Evolutionary conservation across 116 monocot species (phyloP).

Genomic region (Thalassia testudinum): DNA sequence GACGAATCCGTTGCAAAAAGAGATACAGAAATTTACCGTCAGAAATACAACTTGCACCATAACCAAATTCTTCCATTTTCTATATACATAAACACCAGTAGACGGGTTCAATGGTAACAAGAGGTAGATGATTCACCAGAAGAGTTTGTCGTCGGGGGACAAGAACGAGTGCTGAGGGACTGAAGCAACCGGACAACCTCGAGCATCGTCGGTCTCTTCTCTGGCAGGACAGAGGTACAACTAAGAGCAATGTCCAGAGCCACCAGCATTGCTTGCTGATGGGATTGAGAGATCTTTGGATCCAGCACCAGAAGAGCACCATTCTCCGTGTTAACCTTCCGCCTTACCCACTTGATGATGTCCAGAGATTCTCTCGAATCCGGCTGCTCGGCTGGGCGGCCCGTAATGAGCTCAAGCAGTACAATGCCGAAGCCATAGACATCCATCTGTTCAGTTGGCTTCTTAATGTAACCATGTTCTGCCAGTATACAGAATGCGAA

Average conservation of each 20-base stretch:
- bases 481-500: background rate
- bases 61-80: no score
- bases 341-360: slow-evolving; percentile 49
- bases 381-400: slow-evolving; percentile 30
- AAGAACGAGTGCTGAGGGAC: slow-evolving; percentile 4
- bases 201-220: slow-evolving; percentile 42
- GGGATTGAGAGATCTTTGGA: slow-evolving; percentile 17
- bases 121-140: no score
- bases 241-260: slow-evolving; percentile 40
- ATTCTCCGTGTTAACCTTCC: slow-evolving; percentile 36
- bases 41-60: no score
- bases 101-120: no score
- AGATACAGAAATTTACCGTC: no score
- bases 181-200: slow-evolving; percentile 44
- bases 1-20: no score
- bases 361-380: slow-evolving; percentile 36
- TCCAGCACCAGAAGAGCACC: slow-evolving; percentile 33
- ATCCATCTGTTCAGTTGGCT: slow-evolving; percentile 56
- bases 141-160: no score
- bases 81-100: no score
- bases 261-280: slow-evolving; percentile 24
- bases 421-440: slow-evolving; percentile 61
- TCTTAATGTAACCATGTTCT: slow-evolving; percentile 33
- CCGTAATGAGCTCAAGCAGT: slow-evolving; percentile 55
- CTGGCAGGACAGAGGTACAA: slow-evolving; percentile 48